Base-by-base conservation (phyloP, 2,329 filamentous ascomycete species). In the Fusarium virguliforme region DNA sequence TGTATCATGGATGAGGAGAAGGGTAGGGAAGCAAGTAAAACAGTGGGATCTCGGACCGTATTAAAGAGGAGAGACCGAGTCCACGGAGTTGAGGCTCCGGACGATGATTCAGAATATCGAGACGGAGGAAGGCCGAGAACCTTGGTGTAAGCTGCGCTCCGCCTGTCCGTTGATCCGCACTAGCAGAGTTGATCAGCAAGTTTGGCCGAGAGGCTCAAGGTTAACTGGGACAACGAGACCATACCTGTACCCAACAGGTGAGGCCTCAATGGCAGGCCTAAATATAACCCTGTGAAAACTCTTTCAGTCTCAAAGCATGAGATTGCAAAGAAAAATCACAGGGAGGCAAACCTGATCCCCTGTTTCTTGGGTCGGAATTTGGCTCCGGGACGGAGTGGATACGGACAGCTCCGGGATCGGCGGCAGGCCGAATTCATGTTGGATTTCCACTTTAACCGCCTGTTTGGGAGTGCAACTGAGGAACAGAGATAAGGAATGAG, bases 341-440 rank as follows among this genome's bases (percentile, higher is more conserved):
- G 34, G 28, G 32, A 54, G 48, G 37, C 59, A 61, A 61, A 37
- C 15, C 26, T 9, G 43, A 55, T 46, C 48, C 59, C 48, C 35
- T 46, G 38, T 40, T 46, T 46, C 24, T 53, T 18, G 18, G 48
- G 18, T 53, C 37, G 50, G 26, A 26, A 54, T 24, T 30, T 35
- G 59, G 35, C 18, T 40, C 59, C 59, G 59, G 59, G 22, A 26
- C 13, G n/a, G 40, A 53, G 62, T 68, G 68, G 65, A 61, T 34
- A 50, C 56, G 56, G 62, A 51, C 56, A 50, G 37, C 62, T 70
- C 68, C 68, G 68, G 59, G 58, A 70, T 68, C 68, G 68, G 68
- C 65, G 46, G 65, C 54, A 50, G 10, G 51, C 68, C 65, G 65
- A 55, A 28, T 60, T 54, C 46, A 50, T 50, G 32, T 38, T 60